Evolutionary conservation across 108 stramenopile genomes (phyloP), one percentile per base, ranked within the genome.

Genomic region (Fragilariopsis cylindrus): DNA sequence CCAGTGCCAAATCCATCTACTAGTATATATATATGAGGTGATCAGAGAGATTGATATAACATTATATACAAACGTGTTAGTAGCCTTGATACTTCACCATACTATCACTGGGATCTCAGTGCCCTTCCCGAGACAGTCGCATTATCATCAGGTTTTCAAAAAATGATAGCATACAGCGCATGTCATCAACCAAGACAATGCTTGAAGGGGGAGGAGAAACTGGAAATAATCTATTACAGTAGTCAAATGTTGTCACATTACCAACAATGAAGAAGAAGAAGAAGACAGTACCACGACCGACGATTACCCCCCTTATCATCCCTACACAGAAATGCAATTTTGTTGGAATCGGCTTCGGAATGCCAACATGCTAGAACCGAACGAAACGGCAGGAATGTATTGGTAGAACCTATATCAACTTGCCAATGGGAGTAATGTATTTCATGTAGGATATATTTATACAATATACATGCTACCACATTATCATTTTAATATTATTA

Each of bases 21-120:
- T 30, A n/a, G n/a, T n/a, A n/a, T n/a, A n/a, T n/a, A n/a, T n/a
- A n/a, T n/a, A n/a, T n/a, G 16, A 60, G 45, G 48, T 60, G 9
- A 47, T 21, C 13, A 0, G 42, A 5, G 18, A 52, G 30, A 49
- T 1, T 4, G 52, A 41, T 43, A 40, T 9, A n/a, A 39, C 7
- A 50, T 30, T 30, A 52, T 3, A 0, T 40, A 64, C 73, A 48
- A 16, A 3, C 54, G 63, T 16, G 50, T 65, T 1, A 13, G 21
- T 16, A 64, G 53, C 11, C 47, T 65, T 45, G 19, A 65, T 40
- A 13, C 73, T 5, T 30, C 50, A 7, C 64, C 55, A 2, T 72
- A 80, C 62, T 80, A 80, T 50, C 70, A 76, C 12, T 80, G 79
- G 79, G 79, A 80, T 65, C 30, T 30, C 30, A 43, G 57, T 16